phyloP scores from a whole-genome alignment of 495 filamentous ascomycete species.

The Aspergillus ellipticus region DNA sequence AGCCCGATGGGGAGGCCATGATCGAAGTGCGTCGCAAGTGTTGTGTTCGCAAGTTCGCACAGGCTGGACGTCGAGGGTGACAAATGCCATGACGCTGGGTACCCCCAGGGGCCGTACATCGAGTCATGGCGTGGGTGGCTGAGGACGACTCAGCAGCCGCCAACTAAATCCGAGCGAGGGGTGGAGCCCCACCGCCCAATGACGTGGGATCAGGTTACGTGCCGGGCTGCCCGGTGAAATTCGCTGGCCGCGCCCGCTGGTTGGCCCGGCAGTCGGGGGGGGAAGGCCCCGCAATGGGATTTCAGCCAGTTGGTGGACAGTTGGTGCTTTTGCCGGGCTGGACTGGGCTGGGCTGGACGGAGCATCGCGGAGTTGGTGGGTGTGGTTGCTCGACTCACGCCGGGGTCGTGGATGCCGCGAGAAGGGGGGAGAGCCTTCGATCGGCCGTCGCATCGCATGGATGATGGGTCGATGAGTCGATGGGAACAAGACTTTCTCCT shows the following conservation, averaged over 20 bases:
- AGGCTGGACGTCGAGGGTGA: not conserved
- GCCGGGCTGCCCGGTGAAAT: not conserved
- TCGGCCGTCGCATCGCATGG: too few species aligned
- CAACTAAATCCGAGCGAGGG: not conserved
- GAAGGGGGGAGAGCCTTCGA: too few species aligned
- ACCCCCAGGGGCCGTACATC: constrained; percentile 14
- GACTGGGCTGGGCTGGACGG: too few species aligned
- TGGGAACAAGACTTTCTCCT: too few species aligned
- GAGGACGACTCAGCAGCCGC: not conserved
- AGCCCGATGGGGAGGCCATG: too few species aligned
- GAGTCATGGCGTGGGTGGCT: constrained; percentile 12
- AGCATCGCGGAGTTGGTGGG: too few species aligned
- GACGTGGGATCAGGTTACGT: not conserved
- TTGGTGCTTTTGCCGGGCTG: not conserved
- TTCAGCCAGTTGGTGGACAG: not conserved
- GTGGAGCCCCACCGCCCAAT: not conserved
- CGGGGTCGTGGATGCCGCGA: too few species aligned
- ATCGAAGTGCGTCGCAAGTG: too few species aligned
- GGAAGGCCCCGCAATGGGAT: not conserved
- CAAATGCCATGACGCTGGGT: constrained; percentile 9
- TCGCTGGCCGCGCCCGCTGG: not conserved
- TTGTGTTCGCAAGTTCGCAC: too few species aligned
- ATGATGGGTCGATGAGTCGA: too few species aligned
- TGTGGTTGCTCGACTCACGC: too few species aligned
- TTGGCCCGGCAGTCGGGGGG: not conserved